Conservation (phyloP, 208 protist genomes). For the Acanthamoeba divionensis region DNA sequence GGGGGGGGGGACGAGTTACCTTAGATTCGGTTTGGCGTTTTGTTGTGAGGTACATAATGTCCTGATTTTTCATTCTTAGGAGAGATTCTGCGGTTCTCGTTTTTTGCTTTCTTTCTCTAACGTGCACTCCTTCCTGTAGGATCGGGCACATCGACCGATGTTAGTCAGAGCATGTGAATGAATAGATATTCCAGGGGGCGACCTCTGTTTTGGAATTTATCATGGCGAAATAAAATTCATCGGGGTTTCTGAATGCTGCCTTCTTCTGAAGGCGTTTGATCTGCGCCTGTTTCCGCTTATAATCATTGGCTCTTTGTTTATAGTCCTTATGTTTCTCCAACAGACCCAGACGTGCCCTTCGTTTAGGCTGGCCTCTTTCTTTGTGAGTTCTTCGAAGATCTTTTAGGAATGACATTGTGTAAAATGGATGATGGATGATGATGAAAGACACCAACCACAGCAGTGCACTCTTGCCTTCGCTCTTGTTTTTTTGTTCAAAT, state of each 20-base stretch:
- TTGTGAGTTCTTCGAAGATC: slow-evolving; percentile 54
- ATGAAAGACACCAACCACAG: too few relatives aligned
- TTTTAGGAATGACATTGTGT: too few relatives aligned
- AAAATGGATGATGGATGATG: too few relatives aligned
- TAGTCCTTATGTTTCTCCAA: slow-evolving; percentile 82
- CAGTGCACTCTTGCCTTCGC: too few relatives aligned
- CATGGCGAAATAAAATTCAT: slow-evolving; percentile 76
- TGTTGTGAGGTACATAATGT: not conserved
- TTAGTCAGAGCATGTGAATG: not conserved
- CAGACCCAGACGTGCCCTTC: slow-evolving; percentile 60
- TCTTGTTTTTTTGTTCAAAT: too few relatives aligned
- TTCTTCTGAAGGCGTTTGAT: slow-evolving; percentile 62
- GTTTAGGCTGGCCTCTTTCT: slow-evolving; percentile 70
- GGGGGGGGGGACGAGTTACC: not conserved
- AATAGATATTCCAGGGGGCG: not conserved
- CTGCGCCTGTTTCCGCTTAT: slow-evolving; percentile 62
- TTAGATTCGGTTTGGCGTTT: not conserved
- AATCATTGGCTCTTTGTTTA: too few relatives aligned
- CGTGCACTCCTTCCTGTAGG: not conserved
- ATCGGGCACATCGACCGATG: not conserved
- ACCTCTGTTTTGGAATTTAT: slow-evolving; percentile 26
- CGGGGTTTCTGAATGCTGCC: slow-evolving; percentile 64
- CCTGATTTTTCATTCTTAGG: slow-evolving; percentile 50
- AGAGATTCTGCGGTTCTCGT: not conserved
- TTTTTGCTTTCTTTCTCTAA: not conserved